phyloP scores from a whole-genome alignment of 768 basidiomycete species.

The Auriculariales sp. region DNA sequence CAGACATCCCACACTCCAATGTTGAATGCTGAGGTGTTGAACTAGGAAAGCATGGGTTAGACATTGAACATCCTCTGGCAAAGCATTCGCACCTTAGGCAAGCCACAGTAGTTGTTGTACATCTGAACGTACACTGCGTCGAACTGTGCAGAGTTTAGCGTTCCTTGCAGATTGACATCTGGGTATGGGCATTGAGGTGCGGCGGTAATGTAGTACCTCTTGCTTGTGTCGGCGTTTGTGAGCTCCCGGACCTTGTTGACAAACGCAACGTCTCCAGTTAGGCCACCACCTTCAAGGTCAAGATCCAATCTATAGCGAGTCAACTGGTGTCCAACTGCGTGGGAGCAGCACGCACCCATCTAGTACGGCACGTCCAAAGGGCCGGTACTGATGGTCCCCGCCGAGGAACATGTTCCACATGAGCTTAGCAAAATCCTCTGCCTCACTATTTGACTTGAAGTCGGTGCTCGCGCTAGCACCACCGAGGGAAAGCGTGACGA shows the following conservation, averaged over 20 bases:
- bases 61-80: background rate
- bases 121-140: slow-evolving; percentile 62
- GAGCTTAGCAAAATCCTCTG: background rate
- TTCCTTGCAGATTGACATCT: slow-evolving; percentile 42
- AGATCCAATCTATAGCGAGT: slow-evolving; percentile 34
- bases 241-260: slow-evolving; percentile 41
- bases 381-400: slow-evolving; percentile 42
- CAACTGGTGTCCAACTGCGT: background rate
- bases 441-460: background rate
- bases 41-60: background rate
- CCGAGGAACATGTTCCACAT: slow-evolving; percentile 67
- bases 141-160: slow-evolving; percentile 46
- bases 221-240: slow-evolving; percentile 33
- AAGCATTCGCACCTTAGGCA: no score
- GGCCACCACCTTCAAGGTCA: slow-evolving; percentile 58
- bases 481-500: slow-evolving; percentile 34
- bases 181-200: slow-evolving; percentile 51
- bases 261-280: slow-evolving; percentile 35
- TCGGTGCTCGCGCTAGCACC: slow-evolving; percentile 15
- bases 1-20: background rate
- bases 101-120: slow-evolving; percentile 2
- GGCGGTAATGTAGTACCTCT: slow-evolving; percentile 45
- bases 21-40: background rate
- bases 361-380: slow-evolving; percentile 56
- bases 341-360: slow-evolving; percentile 28